Evolutionary conservation across 2,329 filamentous ascomycete genomes (phyloP), one percentile per base, ranked within the genome.

Genomic region (Fusarium scirpi): DNA sequence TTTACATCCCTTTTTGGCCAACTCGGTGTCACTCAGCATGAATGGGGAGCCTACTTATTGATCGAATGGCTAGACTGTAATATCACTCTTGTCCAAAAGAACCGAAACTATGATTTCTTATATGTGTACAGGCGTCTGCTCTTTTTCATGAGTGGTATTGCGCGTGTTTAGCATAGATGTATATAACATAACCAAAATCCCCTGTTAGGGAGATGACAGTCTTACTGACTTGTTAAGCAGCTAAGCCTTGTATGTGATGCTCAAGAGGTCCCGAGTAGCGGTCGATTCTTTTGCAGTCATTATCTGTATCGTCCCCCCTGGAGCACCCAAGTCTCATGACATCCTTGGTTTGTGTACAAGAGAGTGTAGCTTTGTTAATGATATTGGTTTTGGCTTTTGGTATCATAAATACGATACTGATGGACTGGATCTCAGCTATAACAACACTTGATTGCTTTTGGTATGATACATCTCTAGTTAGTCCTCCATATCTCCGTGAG

Each of bases 171-270:
- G 18, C 34, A n/a, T 38, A 11, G 16, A 11, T 11, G 9, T n/a
- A 38, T 18, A n/a, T 18, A 10, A 10, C 10, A 12, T 11, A 38
- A n/a, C 18, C 34, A 38, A n/a, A 38, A 38, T n/a, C 10, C 10
- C 0, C 18, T 11, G 10, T n/a, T 11, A 7, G 10, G 6, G 3
- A 12, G 34, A n/a, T 11, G 29, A n/a, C 3, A 11, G 3, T 38
- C 10, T 38, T 12, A 4, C 6, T 38, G 5, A 38, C 34, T 38
- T 38, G 34, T 38, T 7, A 12, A 38, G 18, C 3, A 38, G 18
- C 34, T 38, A 11, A 12, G 10, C 10, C 18, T 12, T 38, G 34
- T n/a, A 7, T 38, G 2, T 7, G 3, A 38, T n/a, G 6, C 10
- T n/a, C 6, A 38, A n/a, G 34, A n/a, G 18, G 18, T 4, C 1